These are phyloP conservation scores for Candida anutae DNA, from an alignment of 1,139 yeast genomes.

Conservation along the genomic window DNA sequence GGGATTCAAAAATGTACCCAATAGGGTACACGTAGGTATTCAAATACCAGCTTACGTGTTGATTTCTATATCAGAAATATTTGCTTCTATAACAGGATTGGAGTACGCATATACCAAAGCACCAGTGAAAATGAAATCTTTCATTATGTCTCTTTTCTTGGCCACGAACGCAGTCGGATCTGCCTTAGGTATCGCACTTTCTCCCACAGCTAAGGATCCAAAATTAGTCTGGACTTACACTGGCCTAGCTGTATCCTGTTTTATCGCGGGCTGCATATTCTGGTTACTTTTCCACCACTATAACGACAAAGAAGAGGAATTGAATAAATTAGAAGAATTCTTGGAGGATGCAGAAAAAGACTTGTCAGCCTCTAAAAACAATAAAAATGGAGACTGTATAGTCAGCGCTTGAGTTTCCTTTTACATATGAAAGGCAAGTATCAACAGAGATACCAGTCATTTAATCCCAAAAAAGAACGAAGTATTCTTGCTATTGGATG, in stretches of 20 bases:
- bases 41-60: constrained; percentile 60
- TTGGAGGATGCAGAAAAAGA: constrained; percentile 14
- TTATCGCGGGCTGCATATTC: constrained; percentile 54
- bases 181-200: constrained; percentile 65
- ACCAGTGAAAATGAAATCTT: constrained; percentile 56
- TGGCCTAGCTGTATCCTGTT: constrained; percentile 53
- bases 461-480: too few relatives aligned
- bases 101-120: constrained; percentile 69
- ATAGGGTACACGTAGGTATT: constrained; percentile 51
- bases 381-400: too few relatives aligned
- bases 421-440: too few relatives aligned
- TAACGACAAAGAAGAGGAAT: constrained; percentile 52
- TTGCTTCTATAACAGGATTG: constrained; percentile 60
- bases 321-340: constrained; percentile 44
- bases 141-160: constrained; percentile 56
- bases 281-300: constrained; percentile 53
- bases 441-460: too few relatives aligned
- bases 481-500: too few relatives aligned
- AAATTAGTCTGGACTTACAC: constrained; percentile 61
- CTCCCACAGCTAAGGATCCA: constrained; percentile 60
- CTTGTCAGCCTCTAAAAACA: too few relatives aligned
- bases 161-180: constrained; percentile 64
- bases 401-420: too few relatives aligned
- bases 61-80: constrained; percentile 55
- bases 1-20: constrained; percentile 29